Evolutionary conservation across 2,329 filamentous ascomycete genomes (phyloP).

Genomic region (Penicillium sp.): DNA sequence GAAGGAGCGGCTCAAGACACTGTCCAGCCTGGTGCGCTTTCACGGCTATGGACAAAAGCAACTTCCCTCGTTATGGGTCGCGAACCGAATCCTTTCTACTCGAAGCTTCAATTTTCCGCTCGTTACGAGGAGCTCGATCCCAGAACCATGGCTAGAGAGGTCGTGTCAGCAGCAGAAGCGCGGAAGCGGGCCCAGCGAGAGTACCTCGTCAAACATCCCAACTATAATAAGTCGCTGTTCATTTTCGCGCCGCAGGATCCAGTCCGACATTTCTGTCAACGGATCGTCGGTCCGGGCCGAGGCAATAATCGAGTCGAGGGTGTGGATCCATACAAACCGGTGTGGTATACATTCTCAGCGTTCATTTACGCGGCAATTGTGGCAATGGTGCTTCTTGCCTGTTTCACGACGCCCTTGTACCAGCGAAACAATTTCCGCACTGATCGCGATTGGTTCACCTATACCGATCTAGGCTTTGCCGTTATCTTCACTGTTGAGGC

Average conservation of each 20-base stretch:
- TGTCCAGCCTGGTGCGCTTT: conserved; percentile 58
- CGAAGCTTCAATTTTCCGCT: conserved; percentile 68
- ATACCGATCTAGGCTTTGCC: conserved; percentile 87
- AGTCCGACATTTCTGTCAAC: conserved; percentile 78
- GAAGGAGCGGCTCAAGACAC: conserved; percentile 38
- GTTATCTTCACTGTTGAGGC: conserved; percentile 82
- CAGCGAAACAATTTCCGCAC: conserved; percentile 78
- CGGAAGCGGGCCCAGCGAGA: conserved; percentile 86
- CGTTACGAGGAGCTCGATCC: conserved; percentile 79
- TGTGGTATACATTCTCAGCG: conserved; percentile 92
- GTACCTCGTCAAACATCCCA: conserved; percentile 81
- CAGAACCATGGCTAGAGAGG: conserved; percentile 83
- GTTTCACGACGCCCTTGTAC: conserved; percentile 89
- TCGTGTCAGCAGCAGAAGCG: conserved; percentile 76
- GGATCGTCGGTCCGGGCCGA: conserved; percentile 84
- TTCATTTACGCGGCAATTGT: conserved; percentile 93
- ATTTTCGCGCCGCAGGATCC: conserved; percentile 77
- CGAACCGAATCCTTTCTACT: conserved; percentile 95
- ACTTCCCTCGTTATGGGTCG: conserved; percentile 57
- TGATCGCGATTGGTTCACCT: conserved; percentile 88
- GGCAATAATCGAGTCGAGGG: conserved; percentile 86
- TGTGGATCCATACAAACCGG: conserved; percentile 78
- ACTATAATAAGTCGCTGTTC: conserved; percentile 89
- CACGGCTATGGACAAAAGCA: conserved; percentile 61
- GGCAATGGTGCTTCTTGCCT: conserved; percentile 95